Evolutionary conservation across 2,329 filamentous ascomycete genomes (phyloP).

Genomic region (Cyclaneusma minus): DNA sequence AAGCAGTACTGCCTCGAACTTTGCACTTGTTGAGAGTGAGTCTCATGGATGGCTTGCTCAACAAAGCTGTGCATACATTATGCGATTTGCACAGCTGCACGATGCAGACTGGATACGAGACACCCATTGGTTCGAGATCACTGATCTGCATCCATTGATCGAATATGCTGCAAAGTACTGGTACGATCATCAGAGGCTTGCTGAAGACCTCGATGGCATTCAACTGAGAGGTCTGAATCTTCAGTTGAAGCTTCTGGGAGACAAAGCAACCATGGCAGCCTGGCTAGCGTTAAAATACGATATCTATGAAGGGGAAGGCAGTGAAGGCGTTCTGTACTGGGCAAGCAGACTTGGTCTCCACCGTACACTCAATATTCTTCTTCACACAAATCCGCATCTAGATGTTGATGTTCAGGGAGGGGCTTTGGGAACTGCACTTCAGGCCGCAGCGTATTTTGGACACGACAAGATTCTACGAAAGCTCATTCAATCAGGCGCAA

Average conservation of each 20-base stretch:
- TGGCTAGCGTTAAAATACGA: too few relatives aligned
- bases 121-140: conserved; percentile 3
- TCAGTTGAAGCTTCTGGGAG: conserved; percentile 8
- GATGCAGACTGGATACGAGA: too few relatives aligned
- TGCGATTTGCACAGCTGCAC: conserved; percentile 4
- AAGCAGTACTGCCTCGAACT: conserved; percentile 1
- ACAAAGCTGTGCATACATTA: conserved; percentile 14
- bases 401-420: conserved; percentile 9
- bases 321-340: too few relatives aligned
- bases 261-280: conserved; percentile 11
- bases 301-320: too few relatives aligned
- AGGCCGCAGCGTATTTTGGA: conserved; percentile 6
- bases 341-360: too few relatives aligned
- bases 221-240: conserved; percentile 2
- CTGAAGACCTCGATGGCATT: conserved; percentile 5
- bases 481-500: conserved; percentile 7
- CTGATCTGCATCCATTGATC: conserved; percentile 7
- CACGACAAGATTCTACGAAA: conserved; percentile 6
- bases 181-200: conserved; percentile 6
- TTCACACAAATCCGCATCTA: not conserved
- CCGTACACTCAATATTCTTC: too few relatives aligned
- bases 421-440: conserved; percentile 6
- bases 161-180: conserved; percentile 12
- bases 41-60: conserved; percentile 8
- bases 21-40: conserved; percentile 4